Base-by-base conservation (phyloP, 2,329 filamentous ascomycete genomes). In the Aspergillus sp. region DNA sequence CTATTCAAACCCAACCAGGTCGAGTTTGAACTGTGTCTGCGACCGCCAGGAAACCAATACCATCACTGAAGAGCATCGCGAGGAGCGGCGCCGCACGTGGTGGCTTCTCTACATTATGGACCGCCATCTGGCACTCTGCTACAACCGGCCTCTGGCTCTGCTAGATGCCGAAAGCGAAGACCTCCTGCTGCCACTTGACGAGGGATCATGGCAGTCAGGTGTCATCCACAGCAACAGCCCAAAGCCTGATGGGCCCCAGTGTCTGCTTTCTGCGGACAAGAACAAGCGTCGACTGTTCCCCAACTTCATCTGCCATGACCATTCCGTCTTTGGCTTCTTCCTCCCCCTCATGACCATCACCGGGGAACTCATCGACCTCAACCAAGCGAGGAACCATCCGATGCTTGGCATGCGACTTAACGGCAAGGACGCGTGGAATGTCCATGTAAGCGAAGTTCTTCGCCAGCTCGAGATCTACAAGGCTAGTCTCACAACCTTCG, bases 91-190 rank as follows among this genome's bases (percentile, higher is more conserved):
- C 56, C 86, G 93, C 34, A 90, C 93, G 58, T 97, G 93, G 93
- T 97, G 93, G 93, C 83, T 96, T 8, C 80, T 95, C 50, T 97
- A 96, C 77, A 91, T 90, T 44, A 90, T 96, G 60, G 93, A 97
- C 74, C 86, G 93, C 40, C 93, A 97, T 75, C 79, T 97, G 41
- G 91, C 92, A 0, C 79, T 97, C 9, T 96, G 92, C 80, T 97
- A 96, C 76, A 96, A 97, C 72, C 85, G 91, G 47, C 93, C 93
- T 1, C 80, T 96, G 13, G 93, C 91, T 68, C 81, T 97, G 40
- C 85, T 96, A 47, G 93, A 97, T 70, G 85, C 90, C 45, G 92
- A 96, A 76, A 96, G 93, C 72, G 88, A 92, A 62, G 87, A 87
- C 27, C 82, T 97, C 48, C 77, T 90, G 58, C 89, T 93, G 67